Evolutionary conservation across 805 yeast genomes (phyloP).

Genomic region (Kazachstania psychrophila): DNA sequence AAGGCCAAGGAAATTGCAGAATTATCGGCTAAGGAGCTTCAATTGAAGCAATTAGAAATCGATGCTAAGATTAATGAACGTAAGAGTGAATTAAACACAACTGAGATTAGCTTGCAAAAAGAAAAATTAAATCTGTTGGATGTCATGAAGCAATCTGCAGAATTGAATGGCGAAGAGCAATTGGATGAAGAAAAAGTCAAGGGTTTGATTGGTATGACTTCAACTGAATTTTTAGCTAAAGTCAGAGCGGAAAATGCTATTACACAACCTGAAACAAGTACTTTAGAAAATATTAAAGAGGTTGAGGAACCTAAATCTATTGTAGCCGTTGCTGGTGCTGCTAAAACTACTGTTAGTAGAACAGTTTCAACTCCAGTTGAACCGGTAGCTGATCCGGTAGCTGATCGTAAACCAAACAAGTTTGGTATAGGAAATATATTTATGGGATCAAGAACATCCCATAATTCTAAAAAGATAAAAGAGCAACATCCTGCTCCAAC

Average conservation of each 20-base stretch:
- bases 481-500: neutral
- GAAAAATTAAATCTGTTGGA: slow-evolving; percentile 22
- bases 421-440: neutral
- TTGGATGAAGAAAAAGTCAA: slow-evolving; percentile 28
- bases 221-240: slow-evolving; percentile 22
- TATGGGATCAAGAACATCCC: neutral
- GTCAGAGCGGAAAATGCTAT: neutral
- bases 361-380: slow-evolving; percentile 5
- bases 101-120: slow-evolving; percentile 31
- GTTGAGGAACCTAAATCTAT: neutral
- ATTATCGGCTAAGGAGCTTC: slow-evolving; percentile 28
- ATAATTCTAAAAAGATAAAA: neutral
- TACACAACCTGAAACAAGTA: slow-evolving; percentile 6
- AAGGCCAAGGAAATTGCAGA: slow-evolving; percentile 32
- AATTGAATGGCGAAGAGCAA: slow-evolving; percentile 27
- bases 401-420: neutral
- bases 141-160: slow-evolving; percentile 35
- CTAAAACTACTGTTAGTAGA: neutral
- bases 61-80: slow-evolving; percentile 32
- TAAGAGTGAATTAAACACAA: slow-evolving; percentile 29
- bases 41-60: slow-evolving; percentile 31
- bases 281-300: slow-evolving; percentile 4
- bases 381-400: neutral
- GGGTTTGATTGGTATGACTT: slow-evolving; percentile 25
- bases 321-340: no score